Base-by-base conservation (phyloP, 768 basidiomycete genomes). In the Tulasnella sp. region DNA sequence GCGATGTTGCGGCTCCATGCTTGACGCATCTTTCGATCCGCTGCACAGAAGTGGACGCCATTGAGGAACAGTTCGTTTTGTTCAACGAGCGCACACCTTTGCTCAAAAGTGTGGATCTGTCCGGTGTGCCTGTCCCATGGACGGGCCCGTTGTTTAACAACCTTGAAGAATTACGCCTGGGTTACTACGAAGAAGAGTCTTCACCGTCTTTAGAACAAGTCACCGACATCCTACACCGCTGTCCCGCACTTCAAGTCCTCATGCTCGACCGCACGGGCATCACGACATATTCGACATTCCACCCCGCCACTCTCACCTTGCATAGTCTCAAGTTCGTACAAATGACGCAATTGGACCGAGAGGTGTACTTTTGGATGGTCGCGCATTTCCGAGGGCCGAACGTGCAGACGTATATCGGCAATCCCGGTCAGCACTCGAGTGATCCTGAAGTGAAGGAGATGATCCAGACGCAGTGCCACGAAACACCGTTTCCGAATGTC, bases 331-430 rank as follows among this genome's bases (percentile, higher is more conserved):
- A 43, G 29, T 29, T 4, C 40, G 12, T 57, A 6, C 55, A 57
- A 8, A 45, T 43, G 41, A 57, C 55, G 9, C 55, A 45, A 14
- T 25, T 57, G 14, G 55, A 57, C n/a, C 40, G 55, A 12, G 55
- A 57, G 19, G 29, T 57, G 3, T 57, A 57, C 34, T 32, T 46
- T 9, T 57, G 55, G 55, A 35, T 57, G 19, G 55, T 39, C 8
- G 42, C 42, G n/a, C 27, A 36, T 12, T n/a, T 57, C 17, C 6
- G 37, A 17, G 40, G 27, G 12, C 41, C 40, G 17, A 32, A 34
- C 17, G 42, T 46, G n/a, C 29, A 48, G 12, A 31, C 40, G 2
- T 57, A 57, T 43, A 46, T 31, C 17, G 40, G 55, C 2, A 57
- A 52, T 15, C 37, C 50, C 3, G 37, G 50, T 12, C 34, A 35